phyloP scores from a whole-genome alignment of 23 red algal genomes.

The Gracilaria caudata region DNA sequence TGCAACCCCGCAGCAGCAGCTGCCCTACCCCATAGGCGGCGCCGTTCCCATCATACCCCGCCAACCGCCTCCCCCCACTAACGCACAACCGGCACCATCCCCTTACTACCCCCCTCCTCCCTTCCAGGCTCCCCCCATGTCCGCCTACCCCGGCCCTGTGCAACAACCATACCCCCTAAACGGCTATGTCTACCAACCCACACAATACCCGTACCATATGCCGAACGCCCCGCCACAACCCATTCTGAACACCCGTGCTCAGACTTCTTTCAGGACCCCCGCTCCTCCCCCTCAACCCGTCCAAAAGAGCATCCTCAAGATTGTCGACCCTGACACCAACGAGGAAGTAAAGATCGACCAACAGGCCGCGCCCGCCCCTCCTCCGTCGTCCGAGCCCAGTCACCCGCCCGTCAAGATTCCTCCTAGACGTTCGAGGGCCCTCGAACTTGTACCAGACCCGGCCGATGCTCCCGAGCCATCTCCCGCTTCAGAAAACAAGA shows the following conservation, averaged over 20 bases:
- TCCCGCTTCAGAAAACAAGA: constrained; percentile 33
- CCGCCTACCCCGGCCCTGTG: constrained; percentile 15
- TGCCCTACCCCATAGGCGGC: constrained; percentile 17
- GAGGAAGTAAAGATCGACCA: constrained; percentile 60
- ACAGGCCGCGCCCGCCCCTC: background rate
- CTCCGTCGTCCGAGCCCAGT: background rate
- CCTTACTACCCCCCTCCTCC: constrained; percentile 18
- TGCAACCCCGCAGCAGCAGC: background rate
- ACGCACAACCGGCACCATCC: background rate
- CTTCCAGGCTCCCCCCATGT: constrained; percentile 19
- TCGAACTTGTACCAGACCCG: constrained; percentile 54
- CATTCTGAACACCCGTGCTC: constrained; percentile 1
- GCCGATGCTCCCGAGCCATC: constrained; percentile 33
- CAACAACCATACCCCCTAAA: constrained; percentile 20
- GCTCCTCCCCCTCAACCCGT: constrained; percentile 26
- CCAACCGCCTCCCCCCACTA: constrained; percentile 13
- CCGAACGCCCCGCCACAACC: constrained; percentile 20
- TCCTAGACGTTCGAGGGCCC: constrained; percentile 5
- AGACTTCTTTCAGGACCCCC: constrained; percentile 12
- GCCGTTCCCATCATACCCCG: constrained; percentile 8
- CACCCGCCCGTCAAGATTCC: constrained; percentile 35
- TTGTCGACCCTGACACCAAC: constrained; percentile 70
- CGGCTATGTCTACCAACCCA: constrained; percentile 35
- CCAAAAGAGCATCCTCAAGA: constrained; percentile 50
- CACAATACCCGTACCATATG: constrained; percentile 16